Evolutionary conservation across 352 stramenopile genomes (phyloP), one percentile per base, ranked within the genome.

Genomic region (Paralagenidium karlingii): DNA sequence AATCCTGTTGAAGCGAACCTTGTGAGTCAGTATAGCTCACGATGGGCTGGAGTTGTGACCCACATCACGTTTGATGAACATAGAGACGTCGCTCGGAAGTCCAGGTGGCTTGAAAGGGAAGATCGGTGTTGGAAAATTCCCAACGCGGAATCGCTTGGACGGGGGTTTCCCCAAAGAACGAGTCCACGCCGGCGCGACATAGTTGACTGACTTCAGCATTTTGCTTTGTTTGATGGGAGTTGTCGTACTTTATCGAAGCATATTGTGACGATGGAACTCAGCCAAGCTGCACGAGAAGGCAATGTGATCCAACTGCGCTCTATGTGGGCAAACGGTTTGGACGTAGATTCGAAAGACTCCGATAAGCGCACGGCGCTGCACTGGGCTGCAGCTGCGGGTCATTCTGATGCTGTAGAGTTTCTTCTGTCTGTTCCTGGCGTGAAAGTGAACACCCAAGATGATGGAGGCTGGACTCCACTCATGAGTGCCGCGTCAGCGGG

Each of bases 21-120:
- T 1, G 10, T 13, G 22, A 32, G 28, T 3, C 8, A 13, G 13
- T 19, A 25, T 15, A n/a, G 1, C 15, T 26, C 11, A 21, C 5
- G 18, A 16, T 24, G 22, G 16, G 15, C 12, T n/a, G n/a, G n/a
- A 30, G 6, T 21, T 6, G 8, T 11, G 24, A 47, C 52, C 15
- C 45, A 81, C 67, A 51, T 90, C 77, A 43, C 77, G 77, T 53
- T 90, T 90, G 57, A 90, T 82, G 55, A 76, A 83, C 55, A 90
- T 67, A 25, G 58, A 71, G 27, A 90, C 68, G 26, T 62, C 74
- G 3, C 68, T 39, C 3, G 77, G 77, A 18, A 90, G 44, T 1
- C 68, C 76, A 5, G 73, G 76, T n/a, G 76, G 73, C 0, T 49
- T 43, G 29, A 90, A 86, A 0, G 73, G 68, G 28, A 83, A 64